These are phyloP conservation scores for Diaporthe citrichinensis DNA, from an alignment of 2,329 filamentous ascomycete genomes.

Conservation along the genomic window DNA sequence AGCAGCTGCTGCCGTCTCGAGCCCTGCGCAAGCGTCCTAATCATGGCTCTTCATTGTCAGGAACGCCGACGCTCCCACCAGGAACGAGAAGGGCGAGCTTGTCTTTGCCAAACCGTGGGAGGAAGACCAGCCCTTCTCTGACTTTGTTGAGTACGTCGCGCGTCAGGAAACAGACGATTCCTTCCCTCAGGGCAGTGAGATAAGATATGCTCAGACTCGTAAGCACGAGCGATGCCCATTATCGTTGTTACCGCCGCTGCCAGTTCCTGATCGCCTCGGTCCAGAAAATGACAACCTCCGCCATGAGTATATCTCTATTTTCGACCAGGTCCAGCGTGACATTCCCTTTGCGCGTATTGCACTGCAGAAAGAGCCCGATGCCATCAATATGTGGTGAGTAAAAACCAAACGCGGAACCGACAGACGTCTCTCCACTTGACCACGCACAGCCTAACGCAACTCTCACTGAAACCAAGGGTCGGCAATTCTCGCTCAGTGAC, in stretches of 20 bases:
- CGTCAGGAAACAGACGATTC: conserved; percentile 64
- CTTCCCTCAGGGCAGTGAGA: conserved; percentile 56
- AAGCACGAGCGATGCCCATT: conserved; percentile 48
- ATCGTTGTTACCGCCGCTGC: not conserved
- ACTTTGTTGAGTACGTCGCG: conserved; percentile 74
- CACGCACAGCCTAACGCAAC: not conserved
- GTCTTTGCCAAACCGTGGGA: conserved; percentile 83
- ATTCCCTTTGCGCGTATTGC: conserved; percentile 83
- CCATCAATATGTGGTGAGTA: conserved; percentile 78
- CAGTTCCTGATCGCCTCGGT: conserved; percentile 32
- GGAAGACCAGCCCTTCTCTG: conserved; percentile 71
- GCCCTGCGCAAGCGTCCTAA: conserved; percentile 9
- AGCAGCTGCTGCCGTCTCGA: not conserved
- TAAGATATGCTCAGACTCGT: conserved; percentile 84
- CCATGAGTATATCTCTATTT: conserved; percentile 77
- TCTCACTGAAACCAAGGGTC: conserved; percentile 60
- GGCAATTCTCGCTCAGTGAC: conserved; percentile 80
- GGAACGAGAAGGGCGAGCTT: conserved; percentile 49
- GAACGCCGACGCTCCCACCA: conserved; percentile 68
- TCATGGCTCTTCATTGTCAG: conserved; percentile 45
- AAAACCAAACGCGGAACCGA: not conserved
- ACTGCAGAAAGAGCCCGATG: conserved; percentile 76
- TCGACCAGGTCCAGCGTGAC: conserved; percentile 71
- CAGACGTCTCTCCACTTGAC: not conserved
- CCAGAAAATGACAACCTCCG: conserved; percentile 86